Conservation (phyloP, 2,329 filamentous ascomycete genomes). For the Curvularia spicifera region DNA sequence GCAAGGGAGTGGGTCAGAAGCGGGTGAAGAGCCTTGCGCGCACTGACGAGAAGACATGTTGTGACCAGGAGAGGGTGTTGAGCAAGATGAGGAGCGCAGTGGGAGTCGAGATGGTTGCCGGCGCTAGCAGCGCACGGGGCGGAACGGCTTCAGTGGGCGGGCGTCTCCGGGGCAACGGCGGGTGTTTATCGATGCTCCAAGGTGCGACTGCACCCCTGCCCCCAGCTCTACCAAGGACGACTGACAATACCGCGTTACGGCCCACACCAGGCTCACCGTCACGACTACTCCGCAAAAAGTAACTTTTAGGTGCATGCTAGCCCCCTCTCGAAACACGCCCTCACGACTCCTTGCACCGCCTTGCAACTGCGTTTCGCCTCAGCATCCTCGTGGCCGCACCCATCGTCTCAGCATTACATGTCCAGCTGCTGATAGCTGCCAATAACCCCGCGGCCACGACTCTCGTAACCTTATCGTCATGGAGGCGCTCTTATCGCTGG, state of each 20-base stretch:
- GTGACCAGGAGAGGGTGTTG: slow-evolving; percentile 18
- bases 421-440: slow-evolving; percentile 10
- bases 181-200: slow-evolving; percentile 29
- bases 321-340: slow-evolving; percentile 20
- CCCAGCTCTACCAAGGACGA: slow-evolving; percentile 12
- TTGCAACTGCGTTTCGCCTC: slow-evolving; percentile 21
- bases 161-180: slow-evolving; percentile 25
- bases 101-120: slow-evolving; percentile 9
- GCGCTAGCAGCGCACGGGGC: slow-evolving; percentile 23
- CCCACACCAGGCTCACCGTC: slow-evolving; percentile 37
- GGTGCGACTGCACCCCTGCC: slow-evolving; percentile 9
- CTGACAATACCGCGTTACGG: slow-evolving; percentile 26
- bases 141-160: slow-evolving; percentile 16
- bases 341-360: slow-evolving; percentile 15
- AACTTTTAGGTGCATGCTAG: slow-evolving; percentile 38
- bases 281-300: slow-evolving; percentile 36
- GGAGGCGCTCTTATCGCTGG: slow-evolving; percentile 90
- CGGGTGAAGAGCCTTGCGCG: slow-evolving; percentile 1
- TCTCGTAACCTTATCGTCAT: slow-evolving; percentile 57
- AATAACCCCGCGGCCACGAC: slow-evolving; percentile 13
- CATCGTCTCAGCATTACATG: slow-evolving; percentile 12
- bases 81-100: slow-evolving; percentile 14
- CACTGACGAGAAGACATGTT: slow-evolving; percentile 3
- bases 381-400: slow-evolving; percentile 15
- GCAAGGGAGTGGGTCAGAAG: not conserved